Percentiles rank a stretch among this genome's conserved stretches.
phyloP scores from a whole-genome alignment of 371 early-diverging fungal genomes.

The Mucor sp. region DNA sequence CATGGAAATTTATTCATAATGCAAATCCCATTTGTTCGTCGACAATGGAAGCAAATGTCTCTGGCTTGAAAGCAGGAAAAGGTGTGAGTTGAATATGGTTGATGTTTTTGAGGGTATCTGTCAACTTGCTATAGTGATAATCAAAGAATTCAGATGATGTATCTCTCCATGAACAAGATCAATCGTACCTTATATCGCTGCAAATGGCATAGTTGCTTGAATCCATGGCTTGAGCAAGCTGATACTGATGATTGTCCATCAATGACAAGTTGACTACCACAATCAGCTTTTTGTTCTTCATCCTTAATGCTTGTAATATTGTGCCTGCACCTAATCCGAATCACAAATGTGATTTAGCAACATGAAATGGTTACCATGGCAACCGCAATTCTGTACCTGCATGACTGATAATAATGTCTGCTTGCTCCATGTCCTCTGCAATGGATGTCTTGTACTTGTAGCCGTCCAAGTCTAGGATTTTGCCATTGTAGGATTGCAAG shows the following conservation, averaged over 20 bases:
- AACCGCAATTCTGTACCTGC: constrained; percentile 56
- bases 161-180: neutral
- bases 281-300: constrained; percentile 62
- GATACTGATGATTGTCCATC: constrained; percentile 89
- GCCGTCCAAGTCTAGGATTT: constrained; percentile 37
- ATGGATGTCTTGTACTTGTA: constrained; percentile 68
- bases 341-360: neutral
- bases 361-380: neutral
- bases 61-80: constrained; percentile 21
- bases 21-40: constrained; percentile 27
- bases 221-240: constrained; percentile 76
- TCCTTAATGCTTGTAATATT: constrained; percentile 75
- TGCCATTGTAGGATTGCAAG: constrained; percentile 11
- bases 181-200: constrained; percentile 43
- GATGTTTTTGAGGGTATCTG: constrained; percentile 7
- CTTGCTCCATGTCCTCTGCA: constrained; percentile 52
- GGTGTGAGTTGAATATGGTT: neutral
- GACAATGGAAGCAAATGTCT: constrained; percentile 22
- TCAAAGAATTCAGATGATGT: neutral
- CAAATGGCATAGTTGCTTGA: constrained; percentile 55
- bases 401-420: constrained; percentile 73
- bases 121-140: constrained; percentile 16
- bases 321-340: constrained; percentile 68
- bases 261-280: constrained; percentile 77
- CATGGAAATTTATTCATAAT: neutral